Conservation (phyloP, 2,329 filamentous ascomycete species). For the Colletotrichum limetticola region DNA sequence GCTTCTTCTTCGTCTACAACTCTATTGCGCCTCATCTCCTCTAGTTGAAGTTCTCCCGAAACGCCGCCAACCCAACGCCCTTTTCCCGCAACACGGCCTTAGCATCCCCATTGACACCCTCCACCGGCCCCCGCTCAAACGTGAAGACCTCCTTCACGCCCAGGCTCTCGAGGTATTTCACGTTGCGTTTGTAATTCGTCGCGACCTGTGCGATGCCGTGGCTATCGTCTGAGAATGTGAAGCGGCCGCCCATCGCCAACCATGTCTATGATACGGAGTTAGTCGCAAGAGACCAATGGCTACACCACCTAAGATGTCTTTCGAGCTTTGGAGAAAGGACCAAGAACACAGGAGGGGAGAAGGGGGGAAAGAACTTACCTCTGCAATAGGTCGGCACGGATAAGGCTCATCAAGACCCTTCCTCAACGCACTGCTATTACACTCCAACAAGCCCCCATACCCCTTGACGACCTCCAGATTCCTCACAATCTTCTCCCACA, state of each 20-base stretch:
- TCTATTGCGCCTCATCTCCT: not conserved
- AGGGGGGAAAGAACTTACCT: conserved; percentile 59
- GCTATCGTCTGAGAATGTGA: conserved; percentile 95
- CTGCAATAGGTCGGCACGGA: conserved; percentile 80
- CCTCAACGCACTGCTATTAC: conserved; percentile 87
- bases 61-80: conserved; percentile 53
- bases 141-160: conserved; percentile 74
- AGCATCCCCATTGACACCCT: conserved; percentile 39
- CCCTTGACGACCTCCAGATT: conserved; percentile 78
- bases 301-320: not conserved
- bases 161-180: conserved; percentile 76
- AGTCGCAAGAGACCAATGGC: conserved; percentile 14
- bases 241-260: conserved; percentile 77
- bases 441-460: conserved; percentile 87
- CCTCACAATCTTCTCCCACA: conserved; percentile 79
- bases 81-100: conserved; percentile 54
- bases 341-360: not conserved
- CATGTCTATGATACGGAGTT: conserved; percentile 66
- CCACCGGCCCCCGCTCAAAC: conserved; percentile 50
- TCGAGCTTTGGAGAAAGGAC: not conserved
- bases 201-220: conserved; percentile 89
- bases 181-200: conserved; percentile 80
- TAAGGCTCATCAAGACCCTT: conserved; percentile 95
- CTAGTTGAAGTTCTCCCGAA: conserved; percentile 45
- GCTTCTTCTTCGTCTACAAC: not conserved